Evolutionary conservation across 169 alveolate species (phyloP), one percentile per base, ranked within the genome.

Genomic region (Eimeria necatrix): DNA sequence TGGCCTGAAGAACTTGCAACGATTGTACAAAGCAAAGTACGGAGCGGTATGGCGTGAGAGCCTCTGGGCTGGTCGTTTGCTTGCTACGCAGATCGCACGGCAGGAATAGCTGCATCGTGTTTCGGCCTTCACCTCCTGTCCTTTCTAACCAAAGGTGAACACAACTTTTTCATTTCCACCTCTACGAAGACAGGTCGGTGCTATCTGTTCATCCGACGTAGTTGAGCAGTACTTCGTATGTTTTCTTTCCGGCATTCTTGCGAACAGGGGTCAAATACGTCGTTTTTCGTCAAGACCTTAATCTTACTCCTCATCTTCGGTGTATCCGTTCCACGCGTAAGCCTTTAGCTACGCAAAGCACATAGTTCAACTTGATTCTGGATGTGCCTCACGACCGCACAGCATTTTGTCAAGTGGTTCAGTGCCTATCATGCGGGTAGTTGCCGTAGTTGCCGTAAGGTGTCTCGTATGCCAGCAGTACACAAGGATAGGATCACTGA

Each of bases 121-220:
- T 84, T 84, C 10, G 91, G 91, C 26, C 91, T 84, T 84, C 78
- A 84, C 32, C 91, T 84, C 41, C 53, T 59, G 41, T 84, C 76
- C 48, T 84, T 84, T 18, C 91, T 53, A n/a, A 51, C 56, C 24
- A 48, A 52, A 84, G 91, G 91, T 74, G n/a, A 32, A 32, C 41
- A 32, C 41, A 32, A 2, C 41, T 32, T 32, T 32, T 32, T 32
- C 41, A 32, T 32, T 32, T 32, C 41, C 41, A 32, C 41, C 3
- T 32, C 41, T 32, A 32, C 41, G 41, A 32, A 32, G 41, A 32
- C 41, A 32, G 41, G 41, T 32, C 41, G 41, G 41, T 32, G 41
- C 41, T 32, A 32, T 32, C 41, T 32, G 41, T 32, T 32, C 41
- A 32, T 2, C 41, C 41, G 41, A 32, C 41, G 41, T 32, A 32